These are phyloP conservation scores for Amanita muscaria DNA, from an alignment of 768 basidiomycete genomes.

Conservation along the genomic window DNA sequence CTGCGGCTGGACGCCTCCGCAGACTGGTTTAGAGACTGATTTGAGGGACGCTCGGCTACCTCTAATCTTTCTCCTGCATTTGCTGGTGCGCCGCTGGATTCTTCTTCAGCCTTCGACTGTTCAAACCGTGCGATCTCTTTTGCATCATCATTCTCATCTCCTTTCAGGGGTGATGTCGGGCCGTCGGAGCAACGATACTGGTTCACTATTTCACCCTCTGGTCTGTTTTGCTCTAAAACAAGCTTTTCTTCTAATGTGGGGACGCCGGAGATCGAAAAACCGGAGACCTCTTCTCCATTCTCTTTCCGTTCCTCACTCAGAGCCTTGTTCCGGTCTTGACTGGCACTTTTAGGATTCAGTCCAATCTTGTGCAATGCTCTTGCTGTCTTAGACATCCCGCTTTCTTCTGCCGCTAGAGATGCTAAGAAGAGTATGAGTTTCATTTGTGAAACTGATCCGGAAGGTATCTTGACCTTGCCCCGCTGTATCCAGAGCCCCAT, in stretches of 20 bases:
- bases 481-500: slow-evolving; percentile 29
- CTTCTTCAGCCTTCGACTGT: neutral
- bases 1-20: neutral
- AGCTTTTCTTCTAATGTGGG: neutral
- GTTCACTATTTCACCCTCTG: neutral
- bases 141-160: no score
- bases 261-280: neutral
- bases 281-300: slow-evolving; percentile 28
- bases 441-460: neutral
- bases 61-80: slow-evolving; percentile 1
- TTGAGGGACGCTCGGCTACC: neutral
- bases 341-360: slow-evolving; percentile 17
- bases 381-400: neutral
- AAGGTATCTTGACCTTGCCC: slow-evolving; percentile 38
- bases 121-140: no score
- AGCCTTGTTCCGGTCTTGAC: slow-evolving; percentile 31
- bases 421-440: neutral
- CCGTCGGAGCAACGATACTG: no score
- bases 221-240: neutral
- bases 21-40: neutral
- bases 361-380: no score
- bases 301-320: slow-evolving; percentile 45
- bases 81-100: neutral
- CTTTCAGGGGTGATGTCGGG: no score
- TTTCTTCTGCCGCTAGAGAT: neutral